Percentiles rank a stretch among this genome's conserved stretches.
phyloP scores from a whole-genome alignment of 2,329 filamentous ascomycete species.

The Botrytis aclada region DNA sequence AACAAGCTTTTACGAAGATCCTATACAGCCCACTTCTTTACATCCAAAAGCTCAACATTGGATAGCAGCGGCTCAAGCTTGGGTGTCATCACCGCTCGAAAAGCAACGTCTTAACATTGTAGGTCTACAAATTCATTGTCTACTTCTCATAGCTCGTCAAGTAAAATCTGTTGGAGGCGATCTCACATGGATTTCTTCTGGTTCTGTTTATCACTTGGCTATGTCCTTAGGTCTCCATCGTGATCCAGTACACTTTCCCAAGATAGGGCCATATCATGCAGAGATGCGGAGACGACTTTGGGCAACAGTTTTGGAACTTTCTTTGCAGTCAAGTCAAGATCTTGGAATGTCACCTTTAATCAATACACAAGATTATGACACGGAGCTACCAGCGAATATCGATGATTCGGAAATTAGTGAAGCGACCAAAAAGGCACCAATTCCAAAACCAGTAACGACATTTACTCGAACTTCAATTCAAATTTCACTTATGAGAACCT shows the following conservation, averaged over 20 bases:
- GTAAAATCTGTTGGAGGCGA: conserved; percentile 48
- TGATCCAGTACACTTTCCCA: conserved; percentile 50
- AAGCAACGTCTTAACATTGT: conserved; percentile 49
- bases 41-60: conserved; percentile 22
- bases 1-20: conserved; percentile 22
- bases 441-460: conserved; percentile 27
- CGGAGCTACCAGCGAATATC: conserved; percentile 47
- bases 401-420: conserved; percentile 51
- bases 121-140: conserved; percentile 50
- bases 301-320: conserved; percentile 54
- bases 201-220: conserved; percentile 49
- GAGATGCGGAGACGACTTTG: conserved; percentile 56
- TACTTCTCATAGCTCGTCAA: conserved; percentile 50
- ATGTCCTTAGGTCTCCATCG: conserved; percentile 57
- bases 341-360: conserved; percentile 51
- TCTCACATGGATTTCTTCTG: conserved; percentile 50
- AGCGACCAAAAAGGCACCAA: conserved; percentile 30
- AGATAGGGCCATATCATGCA: conserved; percentile 46
- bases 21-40: conserved; percentile 6
- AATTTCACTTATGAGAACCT: conserved; percentile 46
- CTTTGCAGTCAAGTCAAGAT: conserved; percentile 50
- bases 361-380: conserved; percentile 48
- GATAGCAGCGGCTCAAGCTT: conserved; percentile 25
- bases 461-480: conserved; percentile 51
- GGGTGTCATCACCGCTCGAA: conserved; percentile 36